Base-by-base conservation (phyloP, 2,329 filamentous ascomycete species). In the Diplodia mutila region DNA sequence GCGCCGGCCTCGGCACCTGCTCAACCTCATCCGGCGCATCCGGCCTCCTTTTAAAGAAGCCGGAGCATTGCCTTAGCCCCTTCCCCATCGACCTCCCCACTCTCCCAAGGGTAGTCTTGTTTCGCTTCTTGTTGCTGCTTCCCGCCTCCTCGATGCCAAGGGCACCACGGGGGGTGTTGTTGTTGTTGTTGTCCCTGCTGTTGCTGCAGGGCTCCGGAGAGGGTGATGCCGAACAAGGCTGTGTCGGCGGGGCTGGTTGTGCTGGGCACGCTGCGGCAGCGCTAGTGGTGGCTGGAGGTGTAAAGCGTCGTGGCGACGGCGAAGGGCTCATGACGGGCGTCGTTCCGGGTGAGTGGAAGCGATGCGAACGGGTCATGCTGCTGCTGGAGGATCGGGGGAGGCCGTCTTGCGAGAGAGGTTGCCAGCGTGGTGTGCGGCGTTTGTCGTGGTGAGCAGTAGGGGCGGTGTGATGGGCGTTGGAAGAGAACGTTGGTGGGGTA, bases 1-100 rank as follows among this genome's bases (percentile, higher is more conserved):
- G 71, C 46, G 73, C 70, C 2, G 75, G 76, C 48, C 68, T 70
- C 48, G 77, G 52, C 68, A 72, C 76, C 32, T 71, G 71, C 59
- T 76, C 75, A 1, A 76, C 70, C 25, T 71, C 69, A 59, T 76
- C 72, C 16, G 39, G 39, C 14, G 29, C 21, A 5, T 46, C 37
- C 25, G 57, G 42, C 57, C 25, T 29, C 39, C 9, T n/a, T 27
- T 32, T 49, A 11, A 61, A 61, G 27, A 42, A 61, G 23, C 39
- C 23, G 5, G 57, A 61, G 11, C 57, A 61, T 3, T 27, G 57
- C 57, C 23, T 21, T 39, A 61, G 16, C 9, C 39, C 39, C 23
- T 25, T 48, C 14, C 57, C 57, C 9, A 61, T 27, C 6, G 57
- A 32, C 25, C 25, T 16, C 7, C 57, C 39, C 39, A 61, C 12